phyloP scores from a whole-genome alignment of 140 eudicot genomes.

The Senecio squalidus region DNA sequence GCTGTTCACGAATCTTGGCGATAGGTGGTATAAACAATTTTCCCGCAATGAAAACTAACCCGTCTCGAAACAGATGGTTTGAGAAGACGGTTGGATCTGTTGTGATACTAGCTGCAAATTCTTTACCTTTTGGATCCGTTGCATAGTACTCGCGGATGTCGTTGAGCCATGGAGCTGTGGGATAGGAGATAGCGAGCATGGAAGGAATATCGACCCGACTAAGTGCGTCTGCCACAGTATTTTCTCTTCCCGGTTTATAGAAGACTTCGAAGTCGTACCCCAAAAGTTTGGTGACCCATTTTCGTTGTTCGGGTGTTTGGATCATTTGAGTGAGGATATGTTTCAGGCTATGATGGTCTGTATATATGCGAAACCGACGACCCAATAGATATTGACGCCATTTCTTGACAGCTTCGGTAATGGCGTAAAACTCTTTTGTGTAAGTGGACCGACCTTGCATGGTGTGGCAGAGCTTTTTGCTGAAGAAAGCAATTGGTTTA shows the following conservation, averaged over 20 bases:
- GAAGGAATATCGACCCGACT: no score
- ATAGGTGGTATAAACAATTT: not conserved
- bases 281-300: no score
- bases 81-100: not conserved
- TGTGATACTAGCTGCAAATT: not conserved
- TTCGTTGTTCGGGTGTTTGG: no score
- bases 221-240: not conserved
- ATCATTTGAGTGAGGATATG: no score
- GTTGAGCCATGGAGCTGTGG: not conserved
- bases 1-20: not conserved
- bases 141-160: not conserved
- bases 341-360: no score
- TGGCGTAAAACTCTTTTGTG: not conserved
- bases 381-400: not conserved
- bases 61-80: not conserved
- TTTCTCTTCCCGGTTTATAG: not conserved
- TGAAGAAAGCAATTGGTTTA: no score
- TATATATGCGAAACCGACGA: no score
- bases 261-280: not conserved
- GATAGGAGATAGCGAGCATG: not conserved
- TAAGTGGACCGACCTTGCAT: slow-evolving; percentile 3
- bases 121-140: not conserved
- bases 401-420: not conserved
- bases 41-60: not conserved
- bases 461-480: not conserved